Conservation (phyloP, 768 basidiomycete genomes). For the Dentipellis sp. region DNA sequence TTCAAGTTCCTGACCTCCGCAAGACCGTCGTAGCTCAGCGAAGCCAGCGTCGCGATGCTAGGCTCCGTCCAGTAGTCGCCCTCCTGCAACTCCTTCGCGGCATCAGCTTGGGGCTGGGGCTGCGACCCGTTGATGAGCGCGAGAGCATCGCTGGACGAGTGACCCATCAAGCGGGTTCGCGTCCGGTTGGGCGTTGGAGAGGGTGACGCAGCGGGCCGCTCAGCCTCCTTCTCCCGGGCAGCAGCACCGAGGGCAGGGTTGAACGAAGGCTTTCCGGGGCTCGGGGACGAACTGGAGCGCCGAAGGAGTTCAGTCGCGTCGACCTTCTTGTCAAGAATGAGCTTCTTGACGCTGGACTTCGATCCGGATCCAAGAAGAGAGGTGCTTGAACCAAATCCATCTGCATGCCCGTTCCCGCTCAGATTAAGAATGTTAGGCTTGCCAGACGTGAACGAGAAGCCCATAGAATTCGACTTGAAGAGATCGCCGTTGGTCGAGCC, state of each 20-base stretch:
- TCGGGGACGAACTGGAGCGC: conserved; percentile 16
- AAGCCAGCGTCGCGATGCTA: conserved; percentile 60
- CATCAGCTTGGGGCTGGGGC: conserved; percentile 14
- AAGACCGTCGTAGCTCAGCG: conserved; percentile 64
- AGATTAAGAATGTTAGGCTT: conserved; percentile 48
- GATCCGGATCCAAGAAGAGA: conserved; percentile 60
- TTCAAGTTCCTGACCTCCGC: conserved; percentile 66
- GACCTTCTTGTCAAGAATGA: conserved; percentile 80
- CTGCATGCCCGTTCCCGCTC: conserved; percentile 42
- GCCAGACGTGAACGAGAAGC: conserved; percentile 35
- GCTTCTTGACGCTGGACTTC: conserved; percentile 85
- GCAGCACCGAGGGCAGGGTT: conserved; percentile 69
- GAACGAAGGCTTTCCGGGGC: conserved; percentile 50
- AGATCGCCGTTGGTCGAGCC: conserved; percentile 20
- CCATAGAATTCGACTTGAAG: conserved; percentile 21
- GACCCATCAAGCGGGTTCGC: conserved; percentile 1
- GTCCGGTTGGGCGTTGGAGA: conserved; percentile 23
- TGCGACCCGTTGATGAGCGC: conserved; percentile 20
- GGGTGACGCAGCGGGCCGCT: conserved; percentile 17
- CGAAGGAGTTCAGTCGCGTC: conserved; percentile 62
- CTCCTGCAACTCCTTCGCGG: conserved; percentile 36
- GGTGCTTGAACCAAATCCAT: conserved; percentile 48
- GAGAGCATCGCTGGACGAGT: neutral
- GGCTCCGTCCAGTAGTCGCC: conserved; percentile 94
- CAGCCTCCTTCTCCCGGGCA: conserved; percentile 63